Conservation (phyloP, 2,329 filamentous ascomycete genomes). For the Aspergillus unguis region DNA sequence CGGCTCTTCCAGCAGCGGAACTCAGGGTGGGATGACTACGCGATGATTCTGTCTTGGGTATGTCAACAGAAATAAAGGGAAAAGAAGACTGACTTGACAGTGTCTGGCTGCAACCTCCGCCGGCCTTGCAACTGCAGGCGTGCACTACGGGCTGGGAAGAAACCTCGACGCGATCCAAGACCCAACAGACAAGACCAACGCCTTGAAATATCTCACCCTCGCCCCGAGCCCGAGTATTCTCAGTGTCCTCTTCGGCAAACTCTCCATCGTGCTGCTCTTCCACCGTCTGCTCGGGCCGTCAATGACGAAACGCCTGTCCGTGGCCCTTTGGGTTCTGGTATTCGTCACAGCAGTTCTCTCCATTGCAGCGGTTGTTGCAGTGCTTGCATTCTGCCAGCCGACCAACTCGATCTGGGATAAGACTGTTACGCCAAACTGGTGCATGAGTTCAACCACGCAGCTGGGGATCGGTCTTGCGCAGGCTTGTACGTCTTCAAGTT, state of each 20-base stretch:
- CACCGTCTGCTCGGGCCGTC: background rate
- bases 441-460: background rate
- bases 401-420: constrained; percentile 1
- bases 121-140: background rate
- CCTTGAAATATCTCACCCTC: constrained; percentile 1
- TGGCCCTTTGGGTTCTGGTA: background rate
- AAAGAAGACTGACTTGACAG: background rate
- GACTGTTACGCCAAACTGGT: background rate
- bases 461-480: background rate
- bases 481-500: background rate
- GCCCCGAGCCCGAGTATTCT: background rate
- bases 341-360: background rate
- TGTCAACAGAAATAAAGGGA: background rate
- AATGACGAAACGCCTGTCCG: background rate
- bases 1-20: background rate
- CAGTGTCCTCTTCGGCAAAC: background rate
- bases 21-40: constrained; percentile 1
- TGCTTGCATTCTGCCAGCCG: background rate
- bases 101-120: background rate
- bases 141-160: constrained; percentile 1
- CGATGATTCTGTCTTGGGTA: background rate
- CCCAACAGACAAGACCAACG: background rate
- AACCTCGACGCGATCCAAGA: background rate
- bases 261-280: background rate
- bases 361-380: background rate